Evolutionary conservation across 257 asterid genomes (phyloP).

Genomic region (Nyctanthes arbortristis): DNA sequence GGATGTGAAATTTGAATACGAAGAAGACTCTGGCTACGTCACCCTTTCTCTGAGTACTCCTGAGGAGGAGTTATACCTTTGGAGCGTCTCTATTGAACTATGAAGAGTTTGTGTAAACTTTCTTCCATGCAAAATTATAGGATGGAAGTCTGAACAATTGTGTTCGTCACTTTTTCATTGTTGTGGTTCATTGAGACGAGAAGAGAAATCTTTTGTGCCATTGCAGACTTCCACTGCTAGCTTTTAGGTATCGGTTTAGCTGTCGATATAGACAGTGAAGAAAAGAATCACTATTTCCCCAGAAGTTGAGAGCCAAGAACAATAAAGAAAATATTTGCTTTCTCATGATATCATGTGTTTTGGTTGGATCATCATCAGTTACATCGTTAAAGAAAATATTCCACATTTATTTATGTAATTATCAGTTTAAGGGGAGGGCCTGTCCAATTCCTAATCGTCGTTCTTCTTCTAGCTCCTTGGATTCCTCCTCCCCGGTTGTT

Average conservation of each 20-base stretch:
- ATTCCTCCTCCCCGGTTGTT: too few species aligned
- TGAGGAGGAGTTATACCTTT: conserved; percentile 55
- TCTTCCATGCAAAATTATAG: not conserved
- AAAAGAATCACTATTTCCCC: not conserved
- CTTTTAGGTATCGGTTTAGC: not conserved
- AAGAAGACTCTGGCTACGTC: conserved; percentile 60
- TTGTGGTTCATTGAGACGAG: not conserved
- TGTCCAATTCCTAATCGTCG: too few species aligned
- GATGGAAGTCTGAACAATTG: not conserved
- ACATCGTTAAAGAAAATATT: too few species aligned
- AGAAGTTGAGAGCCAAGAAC: not conserved
- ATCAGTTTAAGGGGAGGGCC: too few species aligned
- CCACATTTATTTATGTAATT: too few species aligned
- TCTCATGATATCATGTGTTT: too few species aligned
- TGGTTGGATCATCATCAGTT: too few species aligned
- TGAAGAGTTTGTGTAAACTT: conserved; percentile 27
- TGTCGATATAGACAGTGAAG: not conserved
- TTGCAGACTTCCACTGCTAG: not conserved
- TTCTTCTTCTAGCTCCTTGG: too few species aligned
- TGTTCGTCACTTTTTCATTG: not conserved
- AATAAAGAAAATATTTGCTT: not conserved
- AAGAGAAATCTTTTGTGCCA: not conserved
- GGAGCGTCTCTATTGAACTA: conserved; percentile 59
- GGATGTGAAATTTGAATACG: conserved; percentile 57
- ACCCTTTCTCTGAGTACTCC: conserved; percentile 42